phyloP scores from a whole-genome alignment of 345 rosid species.

The Abelmoschus esculentus region DNA sequence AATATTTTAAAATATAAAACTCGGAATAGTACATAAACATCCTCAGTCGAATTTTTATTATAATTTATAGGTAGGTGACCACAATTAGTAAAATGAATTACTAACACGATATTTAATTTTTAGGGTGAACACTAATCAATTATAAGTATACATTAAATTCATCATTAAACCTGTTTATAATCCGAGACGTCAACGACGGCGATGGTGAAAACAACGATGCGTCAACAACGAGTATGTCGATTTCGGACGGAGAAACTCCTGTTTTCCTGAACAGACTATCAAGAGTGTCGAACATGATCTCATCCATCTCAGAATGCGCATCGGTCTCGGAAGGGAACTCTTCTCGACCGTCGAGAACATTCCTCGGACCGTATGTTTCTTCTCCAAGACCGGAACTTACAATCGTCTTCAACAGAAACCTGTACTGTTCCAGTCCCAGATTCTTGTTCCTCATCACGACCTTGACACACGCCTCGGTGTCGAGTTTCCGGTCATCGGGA shows the following conservation, averaged over 20 bases:
- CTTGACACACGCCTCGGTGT: conserved; percentile 31
- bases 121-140: too few relatives aligned
- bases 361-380: conserved; percentile 22
- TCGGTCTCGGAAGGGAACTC: conserved; percentile 33
- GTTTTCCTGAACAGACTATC: conserved; percentile 39
- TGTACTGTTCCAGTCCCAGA: conserved; percentile 46
- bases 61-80: too few relatives aligned
- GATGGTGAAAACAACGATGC: conserved; percentile 44
- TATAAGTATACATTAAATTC: too few relatives aligned
- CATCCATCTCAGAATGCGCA: conserved; percentile 44
- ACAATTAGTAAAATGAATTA: too few relatives aligned
- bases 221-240: conserved; percentile 59
- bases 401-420: conserved; percentile 52
- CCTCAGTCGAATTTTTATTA: too few relatives aligned
- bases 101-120: too few relatives aligned
- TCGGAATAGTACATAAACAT: too few relatives aligned
- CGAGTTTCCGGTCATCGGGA: conserved; percentile 41
- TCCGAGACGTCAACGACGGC: conserved; percentile 56
- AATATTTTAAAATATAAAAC: too few relatives aligned
- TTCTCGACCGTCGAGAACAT: conserved; percentile 46
- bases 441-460: conserved; percentile 43
- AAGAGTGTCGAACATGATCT: conserved; percentile 42
- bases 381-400: conserved; percentile 46
- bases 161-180: conserved; percentile 39
- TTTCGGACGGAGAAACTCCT: conserved; percentile 39